A percentile compares a stretch with the other conserved stretches of the same genome.
Conservation (phyloP, 305 asterid species). For the Fraxinus latifolia region DNA sequence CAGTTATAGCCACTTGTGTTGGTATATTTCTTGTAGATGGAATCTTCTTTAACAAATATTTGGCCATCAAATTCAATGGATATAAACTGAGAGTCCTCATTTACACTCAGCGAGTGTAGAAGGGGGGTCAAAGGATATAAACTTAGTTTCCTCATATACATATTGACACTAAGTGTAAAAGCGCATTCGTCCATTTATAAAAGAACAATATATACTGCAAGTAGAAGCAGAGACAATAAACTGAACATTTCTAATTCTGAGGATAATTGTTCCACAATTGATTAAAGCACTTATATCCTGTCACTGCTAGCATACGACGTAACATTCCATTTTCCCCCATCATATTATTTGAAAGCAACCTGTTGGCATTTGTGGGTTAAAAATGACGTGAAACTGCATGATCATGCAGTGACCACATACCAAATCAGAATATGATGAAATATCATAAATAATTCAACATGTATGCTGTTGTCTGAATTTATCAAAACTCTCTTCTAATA, state of each 20-base stretch:
- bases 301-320: not conserved
- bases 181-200: not conserved
- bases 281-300: not conserved
- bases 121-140: not conserved
- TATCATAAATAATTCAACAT: not conserved
- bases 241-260: not conserved
- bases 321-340: not conserved
- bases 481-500: not conserved
- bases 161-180: not conserved
- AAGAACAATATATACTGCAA: not conserved
- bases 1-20: not conserved
- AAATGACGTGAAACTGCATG: not conserved
- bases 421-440: not conserved
- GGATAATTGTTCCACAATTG: not conserved
- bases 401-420: not conserved
- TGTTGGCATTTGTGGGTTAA: not conserved
- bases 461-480: not conserved
- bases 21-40: not conserved
- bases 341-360: not conserved
- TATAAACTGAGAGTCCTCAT: not conserved
- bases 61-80: not conserved
- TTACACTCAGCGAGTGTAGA: not conserved
- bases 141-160: not conserved
- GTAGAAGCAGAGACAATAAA: not conserved
- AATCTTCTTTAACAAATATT: not conserved